These are phyloP conservation scores for Otatea glauca DNA, from an alignment of 176 grass and related monocot genomes.

Conservation along the genomic window DNA sequence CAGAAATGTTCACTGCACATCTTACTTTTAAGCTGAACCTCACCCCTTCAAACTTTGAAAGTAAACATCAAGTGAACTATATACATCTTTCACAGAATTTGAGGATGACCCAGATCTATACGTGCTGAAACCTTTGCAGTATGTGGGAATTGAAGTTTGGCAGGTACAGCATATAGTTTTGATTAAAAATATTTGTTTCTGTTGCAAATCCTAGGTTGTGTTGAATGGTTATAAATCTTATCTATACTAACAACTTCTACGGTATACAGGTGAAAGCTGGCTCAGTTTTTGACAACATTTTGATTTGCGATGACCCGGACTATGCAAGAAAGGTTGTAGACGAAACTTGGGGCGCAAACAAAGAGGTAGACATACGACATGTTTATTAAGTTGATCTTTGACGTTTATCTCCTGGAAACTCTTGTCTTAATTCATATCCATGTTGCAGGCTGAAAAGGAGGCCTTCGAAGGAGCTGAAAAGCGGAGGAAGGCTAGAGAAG, in stretches of 20 bases:
- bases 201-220: slow-evolving; percentile 13
- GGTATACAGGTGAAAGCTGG: slow-evolving; percentile 91
- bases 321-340: slow-evolving; percentile 80
- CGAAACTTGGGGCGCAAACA: slow-evolving; percentile 80
- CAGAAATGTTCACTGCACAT: slow-evolving; percentile 6
- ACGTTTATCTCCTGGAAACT: not conserved
- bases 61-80: not conserved
- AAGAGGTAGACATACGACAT: slow-evolving; percentile 57
- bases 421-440: not conserved
- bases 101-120: slow-evolving; percentile 98
- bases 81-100: slow-evolving; percentile 71
- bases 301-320: slow-evolving; percentile 93
- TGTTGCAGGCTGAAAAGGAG: slow-evolving; percentile 81
- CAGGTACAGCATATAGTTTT: slow-evolving; percentile 61
- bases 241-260: not conserved
- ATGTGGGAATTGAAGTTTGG: slow-evolving; percentile 95
- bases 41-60: not conserved
- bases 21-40: slow-evolving; percentile 32
- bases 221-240: not conserved
- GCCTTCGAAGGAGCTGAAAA: slow-evolving; percentile 89
- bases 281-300: slow-evolving; percentile 95
- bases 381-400: slow-evolving; percentile 31
- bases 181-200: slow-evolving; percentile 5
- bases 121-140: slow-evolving; percentile 91
- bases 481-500: slow-evolving; percentile 76